Base-by-base conservation (phyloP, 2,329 filamentous ascomycete genomes). In the Trichoderma sp. region DNA sequence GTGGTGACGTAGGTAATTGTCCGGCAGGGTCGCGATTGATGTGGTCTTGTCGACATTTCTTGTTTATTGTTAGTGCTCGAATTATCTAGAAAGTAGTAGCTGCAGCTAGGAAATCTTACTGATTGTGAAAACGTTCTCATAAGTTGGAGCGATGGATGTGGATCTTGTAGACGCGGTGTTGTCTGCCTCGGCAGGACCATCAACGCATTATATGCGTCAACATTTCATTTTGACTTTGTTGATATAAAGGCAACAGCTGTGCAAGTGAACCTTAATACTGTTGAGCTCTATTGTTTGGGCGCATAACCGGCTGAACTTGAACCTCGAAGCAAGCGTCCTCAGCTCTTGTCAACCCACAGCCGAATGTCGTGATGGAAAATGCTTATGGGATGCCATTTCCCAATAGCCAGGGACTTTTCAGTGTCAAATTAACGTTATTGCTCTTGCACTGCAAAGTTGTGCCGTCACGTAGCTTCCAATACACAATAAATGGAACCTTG, bases 121-220 rank as follows among this genome's bases (percentile, higher is more conserved):
- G 18, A 9, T 8, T 39, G 15, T 39, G 36, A 36, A 15, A 0
- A 36, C 5, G 15, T 1, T 0, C 0, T 43, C 39, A 9, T 4
- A 43, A 4, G 15, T 9, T 3, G 18, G 15, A 3, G 1, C 0
- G 39, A 43, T 0, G 3, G 7, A 4, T 2, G 1, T 43, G 39
- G 3, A 9, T 9, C 9, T 43, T n/a, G 39, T n/a, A 43, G 18
- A 43, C 15, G 18, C 7, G 0, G 15, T n/a, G 15, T 9, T 9
- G 39, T n/a, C n/a, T 43, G 18, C 39, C 39, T 43, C 18, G 39
- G 39, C 7, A 43, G 39, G 39, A n/a, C 18, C 15, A n/a, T n/a
- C 39, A n/a, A 43, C 15, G 39, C 39, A 18, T n/a, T 9, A 9
- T 4, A 43, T n/a, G 9, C n/a, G 18, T 43, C 15, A 43, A n/a